These are phyloP conservation scores for Microdochium trichocladiopsis DNA, from an alignment of 2,329 filamentous ascomycete species.

Conservation along the genomic window DNA sequence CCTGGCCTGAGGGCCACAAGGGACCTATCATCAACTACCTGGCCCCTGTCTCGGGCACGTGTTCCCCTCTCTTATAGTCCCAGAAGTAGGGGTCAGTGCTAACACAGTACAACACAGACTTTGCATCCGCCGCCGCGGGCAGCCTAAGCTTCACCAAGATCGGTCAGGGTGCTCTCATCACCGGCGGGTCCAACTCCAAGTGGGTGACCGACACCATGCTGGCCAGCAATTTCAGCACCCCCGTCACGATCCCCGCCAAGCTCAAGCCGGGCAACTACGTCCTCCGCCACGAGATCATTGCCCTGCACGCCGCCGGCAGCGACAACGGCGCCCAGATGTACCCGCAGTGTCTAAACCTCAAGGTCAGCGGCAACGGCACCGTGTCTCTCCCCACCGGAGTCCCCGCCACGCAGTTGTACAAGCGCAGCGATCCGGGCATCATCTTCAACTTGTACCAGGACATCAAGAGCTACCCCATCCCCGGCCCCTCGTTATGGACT, in stretches of 20 bases:
- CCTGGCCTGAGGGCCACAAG: conserved; percentile 30
- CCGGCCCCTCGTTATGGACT: conserved; percentile 13
- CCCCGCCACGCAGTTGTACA: conserved; percentile 27
- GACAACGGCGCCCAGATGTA: conserved; percentile 35
- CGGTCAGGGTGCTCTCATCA: conserved; percentile 59
- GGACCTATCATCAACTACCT: conserved; percentile 26
- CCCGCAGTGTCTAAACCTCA: conserved; percentile 48
- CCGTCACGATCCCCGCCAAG: conserved; percentile 32
- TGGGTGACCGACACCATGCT: conserved; percentile 29
- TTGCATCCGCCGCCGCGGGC: background rate
- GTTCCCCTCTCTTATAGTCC: too few species aligned
- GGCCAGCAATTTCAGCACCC: conserved; percentile 36
- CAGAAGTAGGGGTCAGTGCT: too few species aligned
- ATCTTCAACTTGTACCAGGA: conserved; percentile 14
- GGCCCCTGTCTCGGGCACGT: conserved; percentile 24
- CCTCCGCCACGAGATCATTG: conserved; percentile 41
- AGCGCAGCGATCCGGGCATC: conserved; percentile 11
- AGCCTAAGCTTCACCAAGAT: conserved; percentile 66
- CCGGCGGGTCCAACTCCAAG: conserved; percentile 23
- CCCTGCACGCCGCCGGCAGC: conserved; percentile 31
- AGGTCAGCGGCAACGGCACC: conserved; percentile 43
- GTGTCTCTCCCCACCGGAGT: conserved; percentile 33
- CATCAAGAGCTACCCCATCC: conserved; percentile 14
- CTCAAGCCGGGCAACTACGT: conserved; percentile 40
- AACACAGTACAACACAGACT: background rate